Evolutionary conservation across 108 stramenopile species (phyloP), one percentile per base, ranked within the genome.

Genomic region (Cyclotella choctawhatcheeana): DNA sequence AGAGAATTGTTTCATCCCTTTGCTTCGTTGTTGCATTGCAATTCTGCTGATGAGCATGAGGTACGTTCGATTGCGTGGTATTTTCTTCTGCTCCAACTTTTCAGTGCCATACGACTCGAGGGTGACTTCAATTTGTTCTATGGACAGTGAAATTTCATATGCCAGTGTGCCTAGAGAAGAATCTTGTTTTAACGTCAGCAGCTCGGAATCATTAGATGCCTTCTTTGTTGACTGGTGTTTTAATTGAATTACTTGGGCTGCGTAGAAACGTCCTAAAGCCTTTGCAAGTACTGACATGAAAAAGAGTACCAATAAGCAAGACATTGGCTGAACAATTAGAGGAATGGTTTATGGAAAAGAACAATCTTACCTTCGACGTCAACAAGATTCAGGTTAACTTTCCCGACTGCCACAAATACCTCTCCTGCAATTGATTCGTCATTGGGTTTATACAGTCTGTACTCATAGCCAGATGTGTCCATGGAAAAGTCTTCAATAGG

Each of bases 71-170:
- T 63, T 63, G 1, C 35, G 56, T 35, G 16, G 72, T 58, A 53
- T 63, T 76, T 34, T 66, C 79, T 16, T 85, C 78, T 60, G 76
- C 81, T n/a, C 52, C 67, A n/a, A 20, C 22, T 37, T 60, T 43
- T 14, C 47, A 5, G 58, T 85, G 79, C 7, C 85, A 87, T 89
- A 88, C 30, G 87, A 82, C 64, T 92, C 88, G 21, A 92, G 56
- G 22, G 88, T 87, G 60, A 89, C 78, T 71, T 92, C 87, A 30
- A 91, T 62, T 50, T 85, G 84, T 35, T 91, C 85, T 0, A 91
- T 55, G 0, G 50, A 62, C 14, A 91, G 24, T 40, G 76, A 69
- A n/a, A 87, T 0, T 50, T 76, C 60, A 67, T 44, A 52, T 16
- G 66, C 58, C 5, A 45, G 59, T 68, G 60, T 51, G n/a, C n/a